phyloP scores from a whole-genome alignment of 208 protist species.

The Trichomonas tenax region DNA sequence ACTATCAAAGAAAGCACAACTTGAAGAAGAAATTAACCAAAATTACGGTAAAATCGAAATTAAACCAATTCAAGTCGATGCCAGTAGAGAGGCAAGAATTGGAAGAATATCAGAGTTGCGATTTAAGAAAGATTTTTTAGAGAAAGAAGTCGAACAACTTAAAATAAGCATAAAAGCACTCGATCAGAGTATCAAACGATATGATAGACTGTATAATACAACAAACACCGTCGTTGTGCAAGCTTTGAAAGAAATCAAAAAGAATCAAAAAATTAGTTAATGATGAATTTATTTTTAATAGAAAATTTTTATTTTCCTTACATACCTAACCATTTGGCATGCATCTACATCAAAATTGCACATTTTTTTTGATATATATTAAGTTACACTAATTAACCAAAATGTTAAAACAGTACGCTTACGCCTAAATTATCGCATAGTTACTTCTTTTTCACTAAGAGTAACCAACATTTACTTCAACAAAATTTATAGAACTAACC shows the following conservation, averaged over 20 bases:
- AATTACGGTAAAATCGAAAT: not conserved
- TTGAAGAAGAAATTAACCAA: not conserved
- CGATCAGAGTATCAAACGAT: not conserved
- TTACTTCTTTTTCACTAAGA: no score
- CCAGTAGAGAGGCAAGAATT: not conserved
- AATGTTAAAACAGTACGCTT: no score
- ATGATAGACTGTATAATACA: not conserved
- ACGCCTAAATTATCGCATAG: no score
- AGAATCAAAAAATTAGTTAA: not conserved
- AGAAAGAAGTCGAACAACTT: not conserved
- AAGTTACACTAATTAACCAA: no score
- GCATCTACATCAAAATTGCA: no score
- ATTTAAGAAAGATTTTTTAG: not conserved
- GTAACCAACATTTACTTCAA: no score
- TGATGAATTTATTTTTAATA: no score
- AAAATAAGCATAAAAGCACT: not conserved
- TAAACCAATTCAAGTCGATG: not conserved
- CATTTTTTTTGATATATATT: no score
- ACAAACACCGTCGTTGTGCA: not conserved
- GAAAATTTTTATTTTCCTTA: no score
- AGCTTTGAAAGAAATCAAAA: not conserved
- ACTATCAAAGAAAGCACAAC: not conserved
- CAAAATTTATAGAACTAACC: no score
- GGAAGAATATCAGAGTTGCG: not conserved
- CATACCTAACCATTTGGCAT: no score